These are phyloP conservation scores for Cladosporium phlei DNA, from an alignment of 2,329 filamentous ascomycete genomes.

Conservation along the genomic window DNA sequence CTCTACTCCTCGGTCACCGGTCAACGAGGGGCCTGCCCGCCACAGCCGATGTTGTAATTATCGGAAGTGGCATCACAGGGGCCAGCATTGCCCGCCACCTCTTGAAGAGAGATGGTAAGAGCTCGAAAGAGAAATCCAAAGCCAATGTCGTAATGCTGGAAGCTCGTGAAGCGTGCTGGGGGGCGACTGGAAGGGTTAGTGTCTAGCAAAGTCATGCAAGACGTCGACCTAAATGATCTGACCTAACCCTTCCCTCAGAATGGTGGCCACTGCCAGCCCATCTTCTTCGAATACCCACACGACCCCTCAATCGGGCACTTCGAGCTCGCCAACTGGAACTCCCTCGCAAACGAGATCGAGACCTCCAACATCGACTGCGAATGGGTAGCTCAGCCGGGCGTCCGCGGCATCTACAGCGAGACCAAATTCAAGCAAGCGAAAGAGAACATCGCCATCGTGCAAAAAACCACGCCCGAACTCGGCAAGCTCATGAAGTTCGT, in stretches of 20 bases:
- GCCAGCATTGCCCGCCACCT: constrained; percentile 61
- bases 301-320: constrained; percentile 58
- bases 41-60: constrained; percentile 62
- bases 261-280: constrained; percentile 66
- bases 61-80: constrained; percentile 75
- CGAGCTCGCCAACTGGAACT: constrained; percentile 64
- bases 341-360: constrained; percentile 55
- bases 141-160: constrained; percentile 66
- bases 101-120: constrained; percentile 10
- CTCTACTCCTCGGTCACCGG: constrained; percentile 60
- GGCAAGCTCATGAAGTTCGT: constrained; percentile 40
- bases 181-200: constrained; percentile 74
- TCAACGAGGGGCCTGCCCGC: constrained; percentile 60
- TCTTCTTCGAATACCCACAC: constrained; percentile 57
- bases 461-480: constrained; percentile 53
- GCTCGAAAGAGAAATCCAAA: not conserved
- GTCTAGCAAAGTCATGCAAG: too few relatives aligned
- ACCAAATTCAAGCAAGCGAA: constrained; percentile 52
- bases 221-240: not conserved
- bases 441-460: constrained; percentile 48
- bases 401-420: constrained; percentile 58
- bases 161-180: constrained; percentile 74
- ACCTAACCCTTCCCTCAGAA: constrained; percentile 29
- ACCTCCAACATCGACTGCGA: constrained; percentile 62
- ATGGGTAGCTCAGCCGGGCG: constrained; percentile 59